Evolutionary conservation across 768 basidiomycete genomes (phyloP), one percentile per base, ranked within the genome.

Genomic region (Mycena galopus): DNA sequence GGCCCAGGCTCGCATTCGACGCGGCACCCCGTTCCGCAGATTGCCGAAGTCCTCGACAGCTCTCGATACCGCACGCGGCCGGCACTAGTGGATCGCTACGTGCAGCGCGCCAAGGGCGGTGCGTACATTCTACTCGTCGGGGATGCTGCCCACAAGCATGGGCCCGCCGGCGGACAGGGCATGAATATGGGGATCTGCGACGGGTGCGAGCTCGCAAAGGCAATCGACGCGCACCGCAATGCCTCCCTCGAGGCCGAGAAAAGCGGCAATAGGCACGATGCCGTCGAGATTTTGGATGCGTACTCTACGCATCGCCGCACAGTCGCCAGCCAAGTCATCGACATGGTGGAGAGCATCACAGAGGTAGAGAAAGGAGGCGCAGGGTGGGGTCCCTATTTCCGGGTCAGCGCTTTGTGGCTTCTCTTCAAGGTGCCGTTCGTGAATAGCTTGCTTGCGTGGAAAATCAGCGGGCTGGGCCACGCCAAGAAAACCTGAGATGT

Each of bases 101-200:
- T 69, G 35, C 60, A 62, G 8, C 68, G 60, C 29, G 61, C 60
- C 27, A 56, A 63, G 39, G 68, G 68, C 39, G 67, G 68, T 2
- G 68, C 60, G 1, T 63, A 62, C 68, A 69, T 63, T 25, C 53
- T 69, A 25, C 72, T 87, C 47, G 53, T 84, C 6, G 86, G 86
- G 2, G 85, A 87, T 59, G 84, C 86, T 1, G 86, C 86, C 39
- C 83, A 79, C 67, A 61, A 62, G 25, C 67, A 69, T 21, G 58
- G 59, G 4, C 71, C 85, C 21, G 80, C 79, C 3, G 87, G 87
- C 5, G 87, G 87, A 2, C 86, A 86, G 66, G 87, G 86, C 9
- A 85, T 87, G 86, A 87, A 86, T 71, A 79, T 88, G 32, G 84
- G 86, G 5, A 73, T 88, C 19, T 80, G 85, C 29, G 87, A 88